Conservation (phyloP, 2,329 filamentous ascomycete genomes). For the Monosporascus sp. region DNA sequence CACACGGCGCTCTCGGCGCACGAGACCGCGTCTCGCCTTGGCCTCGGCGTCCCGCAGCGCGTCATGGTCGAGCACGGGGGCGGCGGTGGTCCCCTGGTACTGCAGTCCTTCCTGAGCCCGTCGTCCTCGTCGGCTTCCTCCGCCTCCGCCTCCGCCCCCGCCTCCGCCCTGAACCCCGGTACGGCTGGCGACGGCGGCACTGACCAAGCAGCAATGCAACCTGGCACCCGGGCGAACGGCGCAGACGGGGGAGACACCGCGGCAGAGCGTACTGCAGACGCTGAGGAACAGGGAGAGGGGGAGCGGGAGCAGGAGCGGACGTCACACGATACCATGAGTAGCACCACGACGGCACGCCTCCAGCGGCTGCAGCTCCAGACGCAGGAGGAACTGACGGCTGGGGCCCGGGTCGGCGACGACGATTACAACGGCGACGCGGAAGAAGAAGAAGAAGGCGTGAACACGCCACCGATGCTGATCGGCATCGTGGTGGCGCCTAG, state of each 20-base stretch:
- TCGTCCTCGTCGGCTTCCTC: slow-evolving; percentile 1
- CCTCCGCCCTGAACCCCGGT: slow-evolving; percentile 1
- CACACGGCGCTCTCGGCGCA: slow-evolving; percentile 48
- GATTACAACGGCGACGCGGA: slow-evolving; percentile 6
- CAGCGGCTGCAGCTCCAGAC: slow-evolving; percentile 3
- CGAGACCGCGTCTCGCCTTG: slow-evolving; percentile 47
- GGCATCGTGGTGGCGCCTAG: slow-evolving; percentile 48
- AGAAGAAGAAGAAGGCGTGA: slow-evolving; percentile 14
- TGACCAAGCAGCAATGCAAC: neutral
- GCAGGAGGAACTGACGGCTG: neutral
- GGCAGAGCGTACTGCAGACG: neutral
- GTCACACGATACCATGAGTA: neutral
- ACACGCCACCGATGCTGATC: slow-evolving; percentile 47
- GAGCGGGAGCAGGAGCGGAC: neutral
- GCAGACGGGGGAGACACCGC: neutral
- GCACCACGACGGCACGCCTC: neutral
- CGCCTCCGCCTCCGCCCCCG: neutral
- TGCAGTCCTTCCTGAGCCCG: slow-evolving; percentile 23
- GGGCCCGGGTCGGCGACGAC: neutral
- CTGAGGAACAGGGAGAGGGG: neutral
- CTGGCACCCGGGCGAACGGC: neutral
- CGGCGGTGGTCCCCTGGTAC: slow-evolving; percentile 27
- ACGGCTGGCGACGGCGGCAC: neutral
- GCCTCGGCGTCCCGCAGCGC: slow-evolving; percentile 48
- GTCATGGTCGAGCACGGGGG: slow-evolving; percentile 52